phyloP scores from a whole-genome alignment of 139 green algal species.

The Chlorella sp. region DNA sequence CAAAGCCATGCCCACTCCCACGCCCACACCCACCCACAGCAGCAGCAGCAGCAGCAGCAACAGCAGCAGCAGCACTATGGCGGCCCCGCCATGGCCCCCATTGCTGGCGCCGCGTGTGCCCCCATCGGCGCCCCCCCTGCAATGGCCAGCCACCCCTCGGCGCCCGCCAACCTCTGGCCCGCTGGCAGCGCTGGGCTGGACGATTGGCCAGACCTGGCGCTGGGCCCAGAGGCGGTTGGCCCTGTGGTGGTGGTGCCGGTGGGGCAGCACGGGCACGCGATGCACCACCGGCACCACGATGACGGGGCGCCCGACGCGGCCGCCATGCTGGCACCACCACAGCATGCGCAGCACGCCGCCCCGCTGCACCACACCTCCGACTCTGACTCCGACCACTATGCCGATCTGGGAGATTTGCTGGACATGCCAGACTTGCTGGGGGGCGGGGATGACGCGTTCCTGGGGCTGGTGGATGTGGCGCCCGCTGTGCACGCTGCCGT shows the following conservation, averaged over 20 bases:
- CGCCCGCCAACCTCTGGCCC: background rate
- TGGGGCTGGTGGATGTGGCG: background rate
- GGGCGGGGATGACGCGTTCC: constrained; percentile 8
- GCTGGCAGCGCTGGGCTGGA: background rate
- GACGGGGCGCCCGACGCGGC: background rate
- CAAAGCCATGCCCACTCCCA: background rate
- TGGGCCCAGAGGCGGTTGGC: background rate
- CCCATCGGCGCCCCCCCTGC: no score
- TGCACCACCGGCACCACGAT: background rate
- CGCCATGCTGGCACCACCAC: background rate
- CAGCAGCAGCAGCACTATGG: background rate
- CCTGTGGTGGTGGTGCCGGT: background rate
- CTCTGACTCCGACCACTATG: background rate
- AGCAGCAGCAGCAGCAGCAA: background rate
- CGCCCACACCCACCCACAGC: background rate
- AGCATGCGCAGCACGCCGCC: background rate
- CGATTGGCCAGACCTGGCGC: background rate
- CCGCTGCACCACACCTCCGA: background rate
- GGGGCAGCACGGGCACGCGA: no score
- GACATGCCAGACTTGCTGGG: constrained; percentile 42
- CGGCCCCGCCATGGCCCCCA: background rate
- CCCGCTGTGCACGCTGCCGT: background rate
- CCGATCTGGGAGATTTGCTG: constrained; percentile 47
- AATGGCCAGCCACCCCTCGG: constrained; percentile 9
- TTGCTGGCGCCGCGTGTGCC: no score